phyloP scores from a whole-genome alignment of 2,329 filamentous ascomycete genomes.

The Neofusicoccum kwambonambiense region DNA sequence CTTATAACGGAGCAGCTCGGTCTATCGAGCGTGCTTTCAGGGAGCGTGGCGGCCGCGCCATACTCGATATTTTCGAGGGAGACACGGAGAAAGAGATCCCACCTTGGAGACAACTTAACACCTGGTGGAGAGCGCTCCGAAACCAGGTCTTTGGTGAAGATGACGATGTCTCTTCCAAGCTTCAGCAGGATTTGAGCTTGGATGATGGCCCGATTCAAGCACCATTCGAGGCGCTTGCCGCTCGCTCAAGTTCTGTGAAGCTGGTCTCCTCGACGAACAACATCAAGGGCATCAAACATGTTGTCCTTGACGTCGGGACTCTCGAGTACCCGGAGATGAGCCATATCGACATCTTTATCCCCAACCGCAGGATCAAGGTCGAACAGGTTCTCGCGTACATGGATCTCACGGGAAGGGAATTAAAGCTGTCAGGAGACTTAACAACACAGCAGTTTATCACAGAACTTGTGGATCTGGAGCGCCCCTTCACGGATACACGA shows the following conservation, averaged over 20 bases:
- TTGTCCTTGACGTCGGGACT: conserved; percentile 10
- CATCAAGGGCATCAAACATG: background rate
- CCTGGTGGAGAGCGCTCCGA: conserved; percentile 4
- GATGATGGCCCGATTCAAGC: background rate
- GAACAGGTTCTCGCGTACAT: conserved; percentile 20
- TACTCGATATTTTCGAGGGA: conserved; percentile 7
- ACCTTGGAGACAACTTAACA: conserved; percentile 4
- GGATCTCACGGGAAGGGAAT: background rate
- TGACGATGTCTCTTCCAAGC: background rate
- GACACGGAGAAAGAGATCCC: conserved; percentile 2
- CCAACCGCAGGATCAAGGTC: conserved; percentile 21
- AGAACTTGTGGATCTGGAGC: background rate
- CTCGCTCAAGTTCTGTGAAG: background rate
- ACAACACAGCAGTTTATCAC: background rate
- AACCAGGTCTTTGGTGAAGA: background rate
- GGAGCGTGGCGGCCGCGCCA: conserved; percentile 19
- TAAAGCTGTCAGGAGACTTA: conserved; percentile 3
- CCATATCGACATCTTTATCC: conserved; percentile 23
- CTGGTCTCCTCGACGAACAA: background rate
- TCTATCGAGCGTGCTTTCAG: conserved; percentile 17
- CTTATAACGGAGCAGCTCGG: conserved; percentile 18
- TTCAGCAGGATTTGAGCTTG: background rate
- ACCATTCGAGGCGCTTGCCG: background rate
- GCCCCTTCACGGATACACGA: background rate
- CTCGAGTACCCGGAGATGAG: conserved; percentile 18